phyloP scores from a whole-genome alignment of 179 eudicot species.

The Spergularia azorica region DNA sequence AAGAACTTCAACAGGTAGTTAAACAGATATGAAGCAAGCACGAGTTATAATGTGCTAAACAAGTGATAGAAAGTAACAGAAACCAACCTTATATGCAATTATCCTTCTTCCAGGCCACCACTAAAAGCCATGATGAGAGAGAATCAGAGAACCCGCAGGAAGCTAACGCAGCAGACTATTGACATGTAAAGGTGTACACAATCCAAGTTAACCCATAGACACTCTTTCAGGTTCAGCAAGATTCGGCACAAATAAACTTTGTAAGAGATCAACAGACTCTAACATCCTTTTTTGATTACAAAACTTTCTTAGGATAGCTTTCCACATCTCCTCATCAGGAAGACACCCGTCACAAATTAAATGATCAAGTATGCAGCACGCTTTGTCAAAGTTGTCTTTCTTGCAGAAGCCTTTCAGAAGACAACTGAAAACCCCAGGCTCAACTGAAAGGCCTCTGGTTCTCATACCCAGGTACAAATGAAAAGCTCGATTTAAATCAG shows the following conservation, averaged over 20 bases:
- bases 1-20: neutral
- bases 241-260: slow-evolving; percentile 29
- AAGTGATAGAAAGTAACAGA: neutral
- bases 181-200: neutral
- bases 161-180: neutral
- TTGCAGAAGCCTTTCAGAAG: slow-evolving; percentile 56
- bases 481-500: slow-evolving; percentile 60
- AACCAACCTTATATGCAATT: slow-evolving; percentile 24
- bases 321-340: slow-evolving; percentile 71
- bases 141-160: neutral
- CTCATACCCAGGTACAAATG: slow-evolving; percentile 70
- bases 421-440: slow-evolving; percentile 53
- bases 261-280: slow-evolving; percentile 45
- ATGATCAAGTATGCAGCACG: slow-evolving; percentile 58
- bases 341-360: slow-evolving; percentile 85
- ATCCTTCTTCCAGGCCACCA: slow-evolving; percentile 4
- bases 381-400: slow-evolving; percentile 65
- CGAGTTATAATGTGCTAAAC: neutral
- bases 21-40: neutral
- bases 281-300: slow-evolving; percentile 49
- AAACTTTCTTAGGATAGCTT: slow-evolving; percentile 42
- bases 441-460: slow-evolving; percentile 74
- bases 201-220: slow-evolving; percentile 6
- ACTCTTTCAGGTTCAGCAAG: slow-evolving; percentile 23
- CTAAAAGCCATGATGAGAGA: neutral